Base-by-base conservation (phyloP, 176 grass and related monocot species). In the Leersia perrieri region DNA sequence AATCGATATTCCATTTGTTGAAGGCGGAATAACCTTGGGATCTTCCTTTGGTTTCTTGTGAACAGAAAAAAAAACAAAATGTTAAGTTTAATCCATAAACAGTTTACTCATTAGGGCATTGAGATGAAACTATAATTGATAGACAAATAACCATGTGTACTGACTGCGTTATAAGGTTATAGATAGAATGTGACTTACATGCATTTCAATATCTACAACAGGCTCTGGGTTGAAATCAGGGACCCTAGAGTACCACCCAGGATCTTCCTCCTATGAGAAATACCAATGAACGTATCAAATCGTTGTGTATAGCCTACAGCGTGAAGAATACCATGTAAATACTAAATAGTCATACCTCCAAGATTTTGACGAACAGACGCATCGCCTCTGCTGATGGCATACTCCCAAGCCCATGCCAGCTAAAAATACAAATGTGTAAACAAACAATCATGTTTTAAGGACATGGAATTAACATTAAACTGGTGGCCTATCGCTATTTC, bases 331-430 rank as follows among this genome's bases (percentile, higher is more conserved):
- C 44, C 53, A 60, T 34, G 33, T 53, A 36, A 77, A 26, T 28
- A 60, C 27, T 53, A 36, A 77, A 26, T 28, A 60, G 18, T 72
- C 40, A 68, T 95, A 99, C 97, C 97, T 96, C 97, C 73, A 99
- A 85, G 63, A 99, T 93, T 89, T 99, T 99, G 75, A 99, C 97
- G 68, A 99, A 99, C 71, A 99, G 84, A 26, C 91, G 93, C 96
- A 99, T 99, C 31, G 97, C 97, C 89, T 99, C 97, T 1, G 91
- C 73, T 33, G 93, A 87, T 26, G 90, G 84, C 86, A 99, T 93
- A 68, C 84, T 93, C 78, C 92, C 97, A 72, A 99, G 93, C 34
- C 93, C 91, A 88, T 99, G 86, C 93, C 97, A 99, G 84, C 97
- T 99, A 72, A 73, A 83, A 82, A 65, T 33, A 79, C 16, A 81